These are phyloP conservation scores for Omphalotus guepiniiformis DNA, from an alignment of 768 basidiomycete species.

Conservation along the genomic window DNA sequence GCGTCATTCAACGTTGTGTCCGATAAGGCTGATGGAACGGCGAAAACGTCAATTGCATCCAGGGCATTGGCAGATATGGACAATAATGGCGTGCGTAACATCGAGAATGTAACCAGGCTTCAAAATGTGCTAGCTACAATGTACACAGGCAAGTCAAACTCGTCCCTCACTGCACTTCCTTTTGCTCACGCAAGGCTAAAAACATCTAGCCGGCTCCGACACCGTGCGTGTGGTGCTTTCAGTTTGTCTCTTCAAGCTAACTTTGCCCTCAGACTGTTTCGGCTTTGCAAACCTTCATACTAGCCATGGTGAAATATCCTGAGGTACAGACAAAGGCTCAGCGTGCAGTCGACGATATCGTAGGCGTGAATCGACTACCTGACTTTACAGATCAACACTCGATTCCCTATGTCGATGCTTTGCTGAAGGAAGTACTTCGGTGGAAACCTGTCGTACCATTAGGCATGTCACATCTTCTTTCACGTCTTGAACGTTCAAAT, in stretches of 20 bases:
- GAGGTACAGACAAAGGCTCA: conserved; percentile 25
- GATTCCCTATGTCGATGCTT: conserved; percentile 29
- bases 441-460: conserved; percentile 22
- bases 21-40: conserved; percentile 4
- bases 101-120: conserved; percentile 16
- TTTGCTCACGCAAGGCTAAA: not conserved
- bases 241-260: not conserved
- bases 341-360: conserved; percentile 25
- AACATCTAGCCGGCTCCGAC: conserved; percentile 22
- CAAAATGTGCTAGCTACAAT: conserved; percentile 15
- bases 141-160: conserved; percentile 15
- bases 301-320: conserved; percentile 27
- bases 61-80: not conserved
- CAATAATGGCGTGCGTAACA: not conserved
- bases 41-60: not conserved
- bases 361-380: conserved; percentile 26
- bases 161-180: not conserved
- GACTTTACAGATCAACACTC: conserved; percentile 22
- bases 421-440: conserved; percentile 29
- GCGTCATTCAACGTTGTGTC: not conserved
- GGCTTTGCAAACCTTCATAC: conserved; percentile 19
- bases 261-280: conserved; percentile 19
- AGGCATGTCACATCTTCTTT: conserved; percentile 12
- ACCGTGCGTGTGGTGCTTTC: conserved; percentile 18
- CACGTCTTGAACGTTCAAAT: not conserved